Conservation (phyloP, 148 eudicot genomes). For the Spergularia marina region DNA sequence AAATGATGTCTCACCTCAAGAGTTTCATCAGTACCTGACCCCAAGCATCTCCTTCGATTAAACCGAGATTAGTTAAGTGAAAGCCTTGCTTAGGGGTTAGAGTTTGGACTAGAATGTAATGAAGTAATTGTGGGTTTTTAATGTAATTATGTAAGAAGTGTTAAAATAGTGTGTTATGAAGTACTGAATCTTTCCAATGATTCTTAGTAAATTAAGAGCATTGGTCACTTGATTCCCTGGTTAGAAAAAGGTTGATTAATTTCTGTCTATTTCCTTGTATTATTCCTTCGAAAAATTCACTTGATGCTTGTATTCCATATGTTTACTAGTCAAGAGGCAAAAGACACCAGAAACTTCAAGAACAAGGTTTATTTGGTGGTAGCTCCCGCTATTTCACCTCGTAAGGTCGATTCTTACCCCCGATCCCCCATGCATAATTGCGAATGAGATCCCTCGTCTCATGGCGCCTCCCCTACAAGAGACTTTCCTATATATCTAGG, state of each 20-base stretch:
- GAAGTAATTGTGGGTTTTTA: no score
- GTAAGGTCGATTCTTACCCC: no score
- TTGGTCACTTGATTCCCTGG: not conserved
- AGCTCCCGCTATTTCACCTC: not conserved
- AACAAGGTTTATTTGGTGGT: not conserved
- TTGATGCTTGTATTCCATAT: not conserved
- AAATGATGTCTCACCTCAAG: slow-evolving; percentile 46
- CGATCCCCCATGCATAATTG: no score
- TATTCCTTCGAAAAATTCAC: not conserved
- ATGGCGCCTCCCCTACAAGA: no score
- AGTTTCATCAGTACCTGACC: slow-evolving; percentile 40
- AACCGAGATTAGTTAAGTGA: no score
- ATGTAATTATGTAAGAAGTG: not conserved
- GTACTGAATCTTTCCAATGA: not conserved
- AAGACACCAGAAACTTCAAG: not conserved
- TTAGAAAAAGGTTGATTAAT: not conserved
- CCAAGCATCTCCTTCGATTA: not conserved
- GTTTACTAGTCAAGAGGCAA: not conserved
- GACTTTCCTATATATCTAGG: no score
- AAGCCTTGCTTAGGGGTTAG: no score
- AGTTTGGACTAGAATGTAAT: no score
- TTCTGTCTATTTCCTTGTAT: not conserved
- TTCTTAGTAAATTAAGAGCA: not conserved
- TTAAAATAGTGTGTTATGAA: not conserved
- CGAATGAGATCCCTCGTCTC: no score